phyloP scores from a whole-genome alignment of 2,329 filamentous ascomycete species.

The Spiromastix sp. region DNA sequence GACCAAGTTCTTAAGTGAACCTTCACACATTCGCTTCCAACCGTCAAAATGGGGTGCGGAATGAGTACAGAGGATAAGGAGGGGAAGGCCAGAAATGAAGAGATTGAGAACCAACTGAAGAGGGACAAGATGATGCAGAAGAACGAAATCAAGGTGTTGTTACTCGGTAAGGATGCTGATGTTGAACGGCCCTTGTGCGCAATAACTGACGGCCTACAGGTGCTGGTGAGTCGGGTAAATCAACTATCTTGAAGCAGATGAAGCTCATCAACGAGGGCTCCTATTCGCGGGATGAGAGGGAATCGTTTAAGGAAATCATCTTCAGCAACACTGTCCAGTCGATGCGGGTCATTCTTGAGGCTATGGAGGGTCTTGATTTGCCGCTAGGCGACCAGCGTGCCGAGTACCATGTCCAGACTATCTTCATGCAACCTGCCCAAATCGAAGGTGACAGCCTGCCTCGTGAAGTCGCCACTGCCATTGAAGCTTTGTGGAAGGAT shows the following conservation, averaged over 20 bases:
- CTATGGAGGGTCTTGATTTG: conserved; percentile 60
- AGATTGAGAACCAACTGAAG: conserved; percentile 99
- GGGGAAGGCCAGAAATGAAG: conserved; percentile 99
- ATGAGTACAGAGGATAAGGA: conserved; percentile 99
- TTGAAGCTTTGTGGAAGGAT: conserved; percentile 87
- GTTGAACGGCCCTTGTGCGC: not conserved
- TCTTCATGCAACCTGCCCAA: conserved; percentile 96
- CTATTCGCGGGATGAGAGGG: conserved; percentile 80
- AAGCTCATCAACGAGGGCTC: conserved; percentile 99
- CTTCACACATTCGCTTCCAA: too few species aligned
- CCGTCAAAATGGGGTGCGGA: conserved; percentile 90
- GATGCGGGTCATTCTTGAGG: conserved; percentile 60
- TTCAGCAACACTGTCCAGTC: conserved; percentile 62
- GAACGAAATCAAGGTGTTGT: conserved; percentile 99
- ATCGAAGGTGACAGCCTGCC: conserved; percentile 91
- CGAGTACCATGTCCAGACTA: conserved; percentile 96
- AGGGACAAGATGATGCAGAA: conserved; percentile 97
- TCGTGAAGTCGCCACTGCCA: conserved; percentile 87
- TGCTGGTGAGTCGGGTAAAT: conserved; percentile 96
- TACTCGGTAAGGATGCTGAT: conserved; percentile 62
- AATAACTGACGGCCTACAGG: conserved; percentile 40
- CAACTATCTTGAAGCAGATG: conserved; percentile 92
- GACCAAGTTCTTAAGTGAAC: too few species aligned
- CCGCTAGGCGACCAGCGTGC: conserved; percentile 84
- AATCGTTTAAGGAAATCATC: conserved; percentile 63